phyloP scores from a whole-genome alignment of 768 basidiomycete genomes.

The Panaeolus papilionaceus region DNA sequence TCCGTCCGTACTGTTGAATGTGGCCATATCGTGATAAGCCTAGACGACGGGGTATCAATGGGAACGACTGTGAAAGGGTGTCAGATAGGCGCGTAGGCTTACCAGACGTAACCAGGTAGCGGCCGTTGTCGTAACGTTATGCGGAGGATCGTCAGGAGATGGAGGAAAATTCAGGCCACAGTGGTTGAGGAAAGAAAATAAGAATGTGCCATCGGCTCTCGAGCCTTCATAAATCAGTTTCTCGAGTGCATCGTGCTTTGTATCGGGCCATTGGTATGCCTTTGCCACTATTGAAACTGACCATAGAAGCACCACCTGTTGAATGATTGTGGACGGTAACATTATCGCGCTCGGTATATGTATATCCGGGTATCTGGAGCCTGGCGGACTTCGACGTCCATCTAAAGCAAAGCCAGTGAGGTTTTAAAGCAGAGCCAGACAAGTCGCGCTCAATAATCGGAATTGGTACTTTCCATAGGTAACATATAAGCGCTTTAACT shows the following conservation, averaged over 20 bases:
- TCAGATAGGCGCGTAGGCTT: neutral
- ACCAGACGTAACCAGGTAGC: constrained; percentile 28
- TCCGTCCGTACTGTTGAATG: constrained; percentile 42
- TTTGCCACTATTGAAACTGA: neutral
- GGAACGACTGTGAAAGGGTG: neutral
- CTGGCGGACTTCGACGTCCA: too few relatives aligned
- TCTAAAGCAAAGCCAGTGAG: too few relatives aligned
- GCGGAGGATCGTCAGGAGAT: neutral
- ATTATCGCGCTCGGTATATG: neutral
- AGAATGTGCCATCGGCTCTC: neutral
- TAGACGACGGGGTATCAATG: constrained; percentile 17
- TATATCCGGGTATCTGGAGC: too few relatives aligned
- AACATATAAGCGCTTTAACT: too few relatives aligned
- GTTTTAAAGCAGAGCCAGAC: too few relatives aligned
- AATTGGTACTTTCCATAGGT: too few relatives aligned
- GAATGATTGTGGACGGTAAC: neutral
- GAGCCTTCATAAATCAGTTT: neutral
- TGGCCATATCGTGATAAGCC: constrained; percentile 52
- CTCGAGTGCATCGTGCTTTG: neutral
- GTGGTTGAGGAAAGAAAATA: neutral
- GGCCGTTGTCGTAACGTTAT: constrained; percentile 5
- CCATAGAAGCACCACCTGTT: neutral
- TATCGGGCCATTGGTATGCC: neutral
- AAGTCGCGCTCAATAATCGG: too few relatives aligned
- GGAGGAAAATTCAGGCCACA: neutral